Evolutionary conservation across 1,284 basidiomycete species (phyloP), one percentile per base, ranked within the genome.

Genomic region (Ceratobasidium sp.): DNA sequence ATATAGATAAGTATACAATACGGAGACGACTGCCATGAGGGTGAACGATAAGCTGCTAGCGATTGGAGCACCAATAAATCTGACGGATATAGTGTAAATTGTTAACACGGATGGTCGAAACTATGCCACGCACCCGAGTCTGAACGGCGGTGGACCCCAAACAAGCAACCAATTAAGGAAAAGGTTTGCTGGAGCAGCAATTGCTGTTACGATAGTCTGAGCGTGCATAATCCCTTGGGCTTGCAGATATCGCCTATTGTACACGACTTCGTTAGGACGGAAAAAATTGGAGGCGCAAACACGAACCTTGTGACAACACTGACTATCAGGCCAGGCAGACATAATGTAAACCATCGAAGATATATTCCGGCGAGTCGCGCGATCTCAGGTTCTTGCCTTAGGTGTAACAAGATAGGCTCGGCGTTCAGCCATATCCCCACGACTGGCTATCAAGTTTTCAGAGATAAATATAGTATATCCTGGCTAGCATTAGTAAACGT

Each of bases 61-160:
- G 49, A 98, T 88, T 0, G 97, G 97, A 1, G 97, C 97, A 13
- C 97, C 97, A 79, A 96, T 91, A 85, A 97, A 99, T 10, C 97
- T 97, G 0, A 98, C 33, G 87, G 88, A 75, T 96, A 85, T 1
- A 90, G 86, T 40, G 89, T 86, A 0, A 49, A 20, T 60, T 28
- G 26, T 44, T 42, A 40, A 12, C 18, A 4, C 20, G 28, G 15
- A 18, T 42, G 9, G 28, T 39, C 49, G 26, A 15, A 26, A 75
- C 5, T 39, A n/a, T 9, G 28, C 9, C 15, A 28, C 53, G 28
- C 26, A 75, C 72, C 72, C 72, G 3, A 75, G 51, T 39, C 60
- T 60, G 40, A 75, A 63, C 12, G 72, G 10, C n/a, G 72, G 72
- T 9, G 72, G 72, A 10, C 72, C 72, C 72, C 72, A 75, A 23